These are phyloP conservation scores for Verticillium isaacii DNA, from an alignment of 2,329 filamentous ascomycete species.

Conservation along the genomic window DNA sequence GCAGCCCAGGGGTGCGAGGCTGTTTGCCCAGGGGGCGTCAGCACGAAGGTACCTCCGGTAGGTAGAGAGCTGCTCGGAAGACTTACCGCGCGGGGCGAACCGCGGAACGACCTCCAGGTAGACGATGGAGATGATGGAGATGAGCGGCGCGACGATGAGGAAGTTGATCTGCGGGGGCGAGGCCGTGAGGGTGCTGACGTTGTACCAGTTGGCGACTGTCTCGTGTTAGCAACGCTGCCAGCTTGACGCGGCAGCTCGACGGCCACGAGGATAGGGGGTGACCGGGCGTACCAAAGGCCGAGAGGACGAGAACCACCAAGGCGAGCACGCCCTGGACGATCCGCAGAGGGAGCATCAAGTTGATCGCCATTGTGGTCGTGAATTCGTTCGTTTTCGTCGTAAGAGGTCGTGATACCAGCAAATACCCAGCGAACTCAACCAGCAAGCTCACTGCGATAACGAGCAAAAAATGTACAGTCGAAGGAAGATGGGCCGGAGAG, in stretches of 20 bases:
- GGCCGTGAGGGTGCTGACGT: slow-evolving; percentile 45
- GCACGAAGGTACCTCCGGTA: background rate
- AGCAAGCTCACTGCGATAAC: background rate
- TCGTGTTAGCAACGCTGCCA: background rate
- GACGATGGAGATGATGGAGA: slow-evolving; percentile 48
- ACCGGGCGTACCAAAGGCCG: slow-evolving; percentile 40
- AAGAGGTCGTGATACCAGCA: background rate
- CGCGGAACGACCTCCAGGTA: slow-evolving; percentile 48
- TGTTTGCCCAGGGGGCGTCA: slow-evolving; percentile 13
- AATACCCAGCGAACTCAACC: background rate
- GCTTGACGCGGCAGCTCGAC: background rate
- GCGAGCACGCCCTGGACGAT: slow-evolving; percentile 40
- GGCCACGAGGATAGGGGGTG: background rate
- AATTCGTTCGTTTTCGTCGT: slow-evolving; percentile 3
- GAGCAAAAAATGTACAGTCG: background rate
- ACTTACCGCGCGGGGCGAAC: slow-evolving; percentile 26
- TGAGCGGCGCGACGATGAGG: slow-evolving; percentile 48
- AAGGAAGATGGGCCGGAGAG: background rate
- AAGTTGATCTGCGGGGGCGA: slow-evolving; percentile 56
- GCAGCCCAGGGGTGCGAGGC: slow-evolving; percentile 43
- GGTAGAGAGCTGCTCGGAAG: slow-evolving; percentile 6
- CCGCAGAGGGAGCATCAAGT: slow-evolving; percentile 37
- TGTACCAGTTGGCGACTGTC: slow-evolving; percentile 58
- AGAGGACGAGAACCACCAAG: slow-evolving; percentile 41
- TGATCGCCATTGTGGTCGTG: slow-evolving; percentile 24